phyloP scores from a whole-genome alignment of 2,329 filamentous ascomycete species.

The Corniculantispora saksenae region DNA sequence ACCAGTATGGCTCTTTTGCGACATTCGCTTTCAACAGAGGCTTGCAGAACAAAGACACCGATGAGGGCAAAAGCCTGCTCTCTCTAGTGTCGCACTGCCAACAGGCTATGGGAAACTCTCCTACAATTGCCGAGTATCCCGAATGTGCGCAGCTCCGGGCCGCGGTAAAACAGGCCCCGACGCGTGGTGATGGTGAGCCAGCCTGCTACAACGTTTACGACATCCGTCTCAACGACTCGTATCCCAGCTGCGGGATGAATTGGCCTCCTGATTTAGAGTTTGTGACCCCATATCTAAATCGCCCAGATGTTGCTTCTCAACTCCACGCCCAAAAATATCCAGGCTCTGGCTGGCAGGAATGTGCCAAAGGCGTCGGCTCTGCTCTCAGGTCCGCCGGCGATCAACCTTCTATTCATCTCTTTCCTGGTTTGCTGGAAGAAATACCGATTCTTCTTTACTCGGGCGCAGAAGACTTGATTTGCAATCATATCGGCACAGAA shows the following conservation, averaged over 20 bases:
- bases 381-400: slow-evolving; percentile 68
- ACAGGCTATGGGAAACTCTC: slow-evolving; percentile 53
- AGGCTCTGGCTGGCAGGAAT: slow-evolving; percentile 92
- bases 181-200: slow-evolving; percentile 51
- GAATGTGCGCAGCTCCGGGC: slow-evolving; percentile 77
- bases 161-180: no score
- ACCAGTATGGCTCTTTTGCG: slow-evolving; percentile 89
- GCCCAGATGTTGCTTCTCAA: slow-evolving; percentile 75
- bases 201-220: slow-evolving; percentile 99
- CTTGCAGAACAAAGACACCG: slow-evolving; percentile 67
- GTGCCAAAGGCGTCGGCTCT: slow-evolving; percentile 78
- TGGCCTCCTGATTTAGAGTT: slow-evolving; percentile 86
- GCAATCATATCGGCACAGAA: slow-evolving; percentile 95
- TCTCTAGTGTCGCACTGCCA: no score
- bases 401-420: no score
- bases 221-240: slow-evolving; percentile 77
- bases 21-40: slow-evolving; percentile 77
- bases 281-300: slow-evolving; percentile 82
- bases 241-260: slow-evolving; percentile 90
- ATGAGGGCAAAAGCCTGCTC: slow-evolving; percentile 66
- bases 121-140: slow-evolving; percentile 60
- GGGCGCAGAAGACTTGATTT: slow-evolving; percentile 91
- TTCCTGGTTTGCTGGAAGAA: no score
- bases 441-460: slow-evolving; percentile 94
- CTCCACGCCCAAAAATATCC: no score